Evolutionary conservation across 2,329 filamentous ascomycete genomes (phyloP).

Genomic region (Zasmidium cellare): DNA sequence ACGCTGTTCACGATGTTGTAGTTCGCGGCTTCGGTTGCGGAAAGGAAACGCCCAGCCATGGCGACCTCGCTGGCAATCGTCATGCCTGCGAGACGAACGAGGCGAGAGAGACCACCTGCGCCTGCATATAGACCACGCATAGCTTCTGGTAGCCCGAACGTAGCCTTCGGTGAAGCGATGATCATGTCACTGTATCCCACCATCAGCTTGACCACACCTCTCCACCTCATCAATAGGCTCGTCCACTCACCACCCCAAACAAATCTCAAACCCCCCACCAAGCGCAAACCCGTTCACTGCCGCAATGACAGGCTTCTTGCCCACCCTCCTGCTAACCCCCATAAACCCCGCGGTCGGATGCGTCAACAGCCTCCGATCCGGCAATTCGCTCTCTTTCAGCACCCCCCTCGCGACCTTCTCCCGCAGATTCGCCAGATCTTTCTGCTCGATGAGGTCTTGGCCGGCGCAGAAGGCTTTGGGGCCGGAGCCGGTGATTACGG

Average conservation of each 20-base stretch:
- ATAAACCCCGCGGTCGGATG: conserved; percentile 49
- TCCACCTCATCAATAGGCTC: background rate
- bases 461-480: conserved; percentile 56
- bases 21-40: conserved; percentile 46
- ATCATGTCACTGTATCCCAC: conserved; percentile 46
- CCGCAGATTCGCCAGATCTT: conserved; percentile 25
- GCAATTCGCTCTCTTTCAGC: conserved; percentile 17
- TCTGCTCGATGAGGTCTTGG: conserved; percentile 55
- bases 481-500: conserved; percentile 53
- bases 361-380: conserved; percentile 22
- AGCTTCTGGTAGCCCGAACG: conserved; percentile 56
- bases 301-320: conserved; percentile 62
- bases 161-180: conserved; percentile 53
- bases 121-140: conserved; percentile 56
- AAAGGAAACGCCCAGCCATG: conserved; percentile 48
- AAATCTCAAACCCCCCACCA: conserved; percentile 60
- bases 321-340: conserved; percentile 56
- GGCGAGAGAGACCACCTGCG: conserved; percentile 53
- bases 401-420: conserved; percentile 23
- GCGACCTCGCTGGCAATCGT: conserved; percentile 53
- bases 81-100: conserved; percentile 51
- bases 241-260: conserved; percentile 49
- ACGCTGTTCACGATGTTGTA: conserved; percentile 46
- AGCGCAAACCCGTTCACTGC: conserved; percentile 60
- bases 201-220: conserved; percentile 1